Evolutionary conservation across 2,329 filamentous ascomycete genomes (phyloP).

Genomic region (Fusarium sarcochroum): DNA sequence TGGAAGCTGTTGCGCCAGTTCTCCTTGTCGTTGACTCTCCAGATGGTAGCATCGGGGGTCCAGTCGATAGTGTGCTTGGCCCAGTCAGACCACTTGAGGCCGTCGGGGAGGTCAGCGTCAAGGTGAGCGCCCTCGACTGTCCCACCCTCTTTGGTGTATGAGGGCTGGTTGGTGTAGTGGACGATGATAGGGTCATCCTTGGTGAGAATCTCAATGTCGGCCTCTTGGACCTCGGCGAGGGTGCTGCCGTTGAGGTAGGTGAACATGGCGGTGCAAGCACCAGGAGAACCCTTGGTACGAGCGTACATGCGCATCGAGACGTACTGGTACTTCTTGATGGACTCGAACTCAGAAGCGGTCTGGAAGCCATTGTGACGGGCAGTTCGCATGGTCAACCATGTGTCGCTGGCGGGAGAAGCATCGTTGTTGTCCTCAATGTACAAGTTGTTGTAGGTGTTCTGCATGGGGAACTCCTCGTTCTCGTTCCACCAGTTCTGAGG

Average conservation of each 20-base stretch:
- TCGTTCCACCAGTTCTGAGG: conserved; percentile 57
- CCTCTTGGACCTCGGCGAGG: conserved; percentile 60
- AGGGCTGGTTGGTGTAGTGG: conserved; percentile 73
- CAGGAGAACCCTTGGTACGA: conserved; percentile 60
- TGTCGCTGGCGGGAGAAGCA: conserved; percentile 49
- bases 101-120: conserved; percentile 59
- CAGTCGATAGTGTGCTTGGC: conserved; percentile 71
- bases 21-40: conserved; percentile 66
- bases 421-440: conserved; percentile 61
- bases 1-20: conserved; percentile 66
- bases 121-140: conserved; percentile 61
- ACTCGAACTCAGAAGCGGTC: conserved; percentile 62
- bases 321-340: conserved; percentile 46
- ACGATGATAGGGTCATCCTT: conserved; percentile 57
- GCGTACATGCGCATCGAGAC: conserved; percentile 62
- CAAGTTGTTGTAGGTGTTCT: conserved; percentile 57
- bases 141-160: conserved; percentile 60
- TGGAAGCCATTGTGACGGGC: conserved; percentile 59
- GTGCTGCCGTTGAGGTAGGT: conserved; percentile 59
- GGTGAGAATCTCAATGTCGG: conserved; percentile 66
- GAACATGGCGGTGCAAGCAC: conserved; percentile 67
- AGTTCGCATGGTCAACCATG: conserved; percentile 63
- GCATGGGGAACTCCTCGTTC: conserved; percentile 52
- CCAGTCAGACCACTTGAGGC: conserved; percentile 66
- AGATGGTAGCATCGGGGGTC: conserved; percentile 66